Evolutionary conservation across 495 filamentous ascomycete genomes (phyloP), one percentile per base, ranked within the genome.

Genomic region (Rhypophila decipiens): DNA sequence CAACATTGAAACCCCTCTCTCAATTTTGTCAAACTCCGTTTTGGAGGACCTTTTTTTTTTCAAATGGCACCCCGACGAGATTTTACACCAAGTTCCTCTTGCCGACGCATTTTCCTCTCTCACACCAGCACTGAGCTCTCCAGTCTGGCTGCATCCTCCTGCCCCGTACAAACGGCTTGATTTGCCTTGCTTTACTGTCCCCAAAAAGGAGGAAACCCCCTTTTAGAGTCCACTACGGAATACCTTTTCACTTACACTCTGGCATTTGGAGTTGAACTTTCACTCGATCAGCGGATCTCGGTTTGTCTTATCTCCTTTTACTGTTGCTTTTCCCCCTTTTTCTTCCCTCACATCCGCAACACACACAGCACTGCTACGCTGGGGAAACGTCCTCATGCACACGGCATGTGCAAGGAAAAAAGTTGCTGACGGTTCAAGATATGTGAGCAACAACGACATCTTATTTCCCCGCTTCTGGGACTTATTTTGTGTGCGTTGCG

Each of bases 361-460:
- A 7, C 7, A 37, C 15, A 37, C 15, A 9, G 18, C 27, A 31
- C 27, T 37, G 8, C 15, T 18, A 19, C 41, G 10, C 22, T 43
- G 43, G 37, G 43, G 37, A 13, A 35, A 15, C 22, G 7, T 20
- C 37, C 18, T 29, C 41, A 44, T 46, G 44, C 23, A 44, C 42
- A 37, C 21, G 35, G 21, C 20, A 40, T 39, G 24, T 39, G 35
- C 44, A 31, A 12, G 15, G n/a, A 29, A 18, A 11, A 33, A 11
- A 18, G 20, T 13, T 37, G 43, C 36, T 47, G 44, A 47, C 44
- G 27, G 34, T 46, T 21, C 8, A 46, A n/a, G 9, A 27, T 39
- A 24, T 39, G 27, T 37, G 43, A 46, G 20, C 43, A 29, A 23
- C 44, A 15, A 23, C 24, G 8, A 18, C 22, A 4, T 36, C 18